These are phyloP conservation scores for Penstemon newberryi DNA, from an alignment of 257 asterid genomes.

Conservation along the genomic window DNA sequence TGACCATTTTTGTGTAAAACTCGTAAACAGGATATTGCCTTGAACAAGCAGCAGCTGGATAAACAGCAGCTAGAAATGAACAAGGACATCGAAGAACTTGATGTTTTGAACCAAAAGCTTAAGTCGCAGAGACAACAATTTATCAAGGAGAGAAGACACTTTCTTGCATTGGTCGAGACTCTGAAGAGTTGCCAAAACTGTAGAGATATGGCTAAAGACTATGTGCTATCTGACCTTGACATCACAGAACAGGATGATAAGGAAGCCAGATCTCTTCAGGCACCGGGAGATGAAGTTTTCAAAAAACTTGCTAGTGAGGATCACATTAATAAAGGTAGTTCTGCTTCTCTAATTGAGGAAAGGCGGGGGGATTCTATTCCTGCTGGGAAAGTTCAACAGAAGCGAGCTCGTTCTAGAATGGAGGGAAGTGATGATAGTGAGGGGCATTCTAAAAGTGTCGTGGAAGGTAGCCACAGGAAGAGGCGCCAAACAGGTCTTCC, in stretches of 20 bases:
- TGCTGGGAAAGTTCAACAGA: slow-evolving; percentile 48
- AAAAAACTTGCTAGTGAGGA: slow-evolving; percentile 57
- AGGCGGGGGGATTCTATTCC: slow-evolving; percentile 49
- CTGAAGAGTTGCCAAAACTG: slow-evolving; percentile 62
- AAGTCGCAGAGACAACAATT: slow-evolving; percentile 62
- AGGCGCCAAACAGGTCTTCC: slow-evolving; percentile 59
- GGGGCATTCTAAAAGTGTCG: slow-evolving; percentile 63
- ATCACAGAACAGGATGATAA: slow-evolving; percentile 42
- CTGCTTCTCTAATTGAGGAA: slow-evolving; percentile 39
- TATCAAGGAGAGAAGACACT: slow-evolving; percentile 53
- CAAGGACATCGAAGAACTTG: slow-evolving; percentile 73
- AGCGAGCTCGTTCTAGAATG: slow-evolving; percentile 57
- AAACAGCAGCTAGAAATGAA: slow-evolving; percentile 72
- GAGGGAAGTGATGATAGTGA: slow-evolving; percentile 62
- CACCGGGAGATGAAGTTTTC: slow-evolving; percentile 52
- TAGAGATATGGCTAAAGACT: slow-evolving; percentile 52
- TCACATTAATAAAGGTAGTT: slow-evolving; percentile 31
- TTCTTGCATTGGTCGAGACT: slow-evolving; percentile 53
- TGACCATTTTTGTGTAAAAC: too few species aligned
- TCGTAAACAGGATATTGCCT: slow-evolving; percentile 40
- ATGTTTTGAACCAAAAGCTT: slow-evolving; percentile 58
- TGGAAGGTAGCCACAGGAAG: slow-evolving; percentile 68
- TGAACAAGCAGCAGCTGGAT: slow-evolving; percentile 58
- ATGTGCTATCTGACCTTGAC: slow-evolving; percentile 48
- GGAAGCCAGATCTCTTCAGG: slow-evolving; percentile 44